phyloP scores from a whole-genome alignment of 73 alveolate species.

The Paramecium octaurelia region DNA sequence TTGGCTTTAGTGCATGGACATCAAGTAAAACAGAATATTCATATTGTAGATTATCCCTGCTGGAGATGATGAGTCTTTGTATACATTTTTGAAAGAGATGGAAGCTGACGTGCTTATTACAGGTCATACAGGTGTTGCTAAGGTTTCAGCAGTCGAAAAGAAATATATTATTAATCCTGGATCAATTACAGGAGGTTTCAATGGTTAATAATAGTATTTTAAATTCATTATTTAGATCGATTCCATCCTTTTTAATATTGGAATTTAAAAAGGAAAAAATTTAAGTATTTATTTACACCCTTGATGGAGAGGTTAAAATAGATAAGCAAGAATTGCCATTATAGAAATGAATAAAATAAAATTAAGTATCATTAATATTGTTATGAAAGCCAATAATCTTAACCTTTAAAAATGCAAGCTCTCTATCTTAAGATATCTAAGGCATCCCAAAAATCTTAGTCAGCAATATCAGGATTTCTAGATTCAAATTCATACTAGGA shows the following conservation, averaged over 20 bases:
- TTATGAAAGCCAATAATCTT: background rate
- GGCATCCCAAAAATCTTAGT: background rate
- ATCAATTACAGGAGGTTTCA: conserved; percentile 90
- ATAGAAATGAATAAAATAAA: background rate
- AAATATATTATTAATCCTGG: conserved; percentile 97
- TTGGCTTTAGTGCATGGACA: conserved; percentile 92
- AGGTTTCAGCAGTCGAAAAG: conserved; percentile 83
- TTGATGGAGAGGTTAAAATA: conserved; percentile 7
- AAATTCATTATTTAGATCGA: background rate
- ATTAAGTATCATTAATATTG: background rate
- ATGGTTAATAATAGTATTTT: conserved; percentile 45
- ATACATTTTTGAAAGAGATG: conserved; percentile 80
- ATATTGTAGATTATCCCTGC: conserved; percentile 73
- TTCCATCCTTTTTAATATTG: conserved; percentile 2
- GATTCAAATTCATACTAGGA: background rate
- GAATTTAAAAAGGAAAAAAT: conserved; percentile 5
- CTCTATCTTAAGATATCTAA: background rate
- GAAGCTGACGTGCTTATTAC: conserved; percentile 90
- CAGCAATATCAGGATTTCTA: background rate
- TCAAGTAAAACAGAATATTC: conserved; percentile 56
- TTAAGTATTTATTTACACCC: background rate
- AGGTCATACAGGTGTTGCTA: conserved; percentile 88
- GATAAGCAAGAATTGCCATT: background rate
- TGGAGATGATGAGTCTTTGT: conserved; percentile 93
- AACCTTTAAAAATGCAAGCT: background rate